Base-by-base conservation (phyloP, 1,284 basidiomycete genomes). In the Lignosus rhinocerotis region DNA sequence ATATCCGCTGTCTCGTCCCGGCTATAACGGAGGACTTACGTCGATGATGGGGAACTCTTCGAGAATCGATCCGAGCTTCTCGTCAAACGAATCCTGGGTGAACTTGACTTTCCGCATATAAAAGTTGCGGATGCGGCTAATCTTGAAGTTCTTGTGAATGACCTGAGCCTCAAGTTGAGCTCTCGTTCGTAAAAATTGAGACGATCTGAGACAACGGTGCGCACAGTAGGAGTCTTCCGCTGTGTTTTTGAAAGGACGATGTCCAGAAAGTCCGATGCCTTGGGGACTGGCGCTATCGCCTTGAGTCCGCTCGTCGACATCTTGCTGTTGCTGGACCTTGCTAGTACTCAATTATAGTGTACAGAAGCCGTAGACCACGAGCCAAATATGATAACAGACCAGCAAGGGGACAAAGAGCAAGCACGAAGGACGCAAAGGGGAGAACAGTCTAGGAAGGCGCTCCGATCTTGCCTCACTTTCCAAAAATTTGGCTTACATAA, bases 21-120 rank as follows among this genome's bases (percentile, higher is more conserved):
- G 36, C 14, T 10, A 8, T 9, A 11, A 39, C 14, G 14, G 33
- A 44, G 47, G 59, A 79, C 85, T 67, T 69, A 95, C 94, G 76
- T 99, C 96, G 58, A 99, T 89, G 75, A 98, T 89, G 17, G 96
- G 96, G 76, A 99, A 99, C 73, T 99, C 96, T 47, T 86, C 85
- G 67, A 99, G 79, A 70, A 99, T 99, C 36, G 89, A 90, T 58
- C 90, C 89, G 36, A 99, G 85, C 75, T 98, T 98, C 77, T 99
- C 96, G 66, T 96, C 95, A 68, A 99, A 98, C 14, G 93, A 85
- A 73, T 98, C 95, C 75, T 98, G 96, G 1, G 96, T 97, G 76
- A 98, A 99, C 79, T 98, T 99, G 78, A 99, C 96, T 77, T 98
- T 99, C 74, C 96, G 88, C 96, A 98, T 98, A 78, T 99, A 98